Percentiles rank a stretch among this genome's conserved stretches.
Conservation (phyloP, 139 green algal genomes). For the Chlorella ohadii region DNA sequence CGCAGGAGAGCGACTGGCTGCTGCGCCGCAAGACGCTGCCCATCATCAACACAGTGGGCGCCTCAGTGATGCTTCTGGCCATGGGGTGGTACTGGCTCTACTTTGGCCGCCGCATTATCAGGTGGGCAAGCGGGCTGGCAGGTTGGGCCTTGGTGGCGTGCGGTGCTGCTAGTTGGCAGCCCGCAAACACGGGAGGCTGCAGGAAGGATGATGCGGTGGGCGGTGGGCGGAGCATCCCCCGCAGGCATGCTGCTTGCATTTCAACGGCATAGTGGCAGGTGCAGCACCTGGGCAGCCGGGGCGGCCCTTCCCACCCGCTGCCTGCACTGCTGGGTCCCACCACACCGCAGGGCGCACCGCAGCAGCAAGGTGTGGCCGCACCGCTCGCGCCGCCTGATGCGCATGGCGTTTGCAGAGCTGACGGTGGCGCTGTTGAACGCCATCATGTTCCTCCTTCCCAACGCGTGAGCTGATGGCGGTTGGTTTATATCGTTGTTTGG, state of each 20-base stretch:
- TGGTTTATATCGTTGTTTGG: too few species aligned
- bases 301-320: too few species aligned
- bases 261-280: too few species aligned
- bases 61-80: background rate
- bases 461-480: background rate
- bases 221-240: too few species aligned
- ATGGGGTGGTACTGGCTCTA: background rate
- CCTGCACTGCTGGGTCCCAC: too few species aligned
- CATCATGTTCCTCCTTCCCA: conserved; percentile 31
- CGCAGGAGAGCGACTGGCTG: background rate
- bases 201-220: too few species aligned
- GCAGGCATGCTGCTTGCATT: too few species aligned
- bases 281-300: too few species aligned
- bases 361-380: conserved; percentile 34
- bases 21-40: background rate
- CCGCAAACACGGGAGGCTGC: too few species aligned
- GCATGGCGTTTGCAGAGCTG: conserved; percentile 3
- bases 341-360: background rate
- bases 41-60: background rate
- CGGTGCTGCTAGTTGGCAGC: too few species aligned
- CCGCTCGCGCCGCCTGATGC: background rate
- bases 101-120: background rate
- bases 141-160: too few species aligned
- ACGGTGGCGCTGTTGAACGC: conserved; percentile 13
- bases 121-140: too few species aligned